Conservation (phyloP, 2,329 filamentous ascomycete species). For the Pseudogymnoascus sp. region DNA sequence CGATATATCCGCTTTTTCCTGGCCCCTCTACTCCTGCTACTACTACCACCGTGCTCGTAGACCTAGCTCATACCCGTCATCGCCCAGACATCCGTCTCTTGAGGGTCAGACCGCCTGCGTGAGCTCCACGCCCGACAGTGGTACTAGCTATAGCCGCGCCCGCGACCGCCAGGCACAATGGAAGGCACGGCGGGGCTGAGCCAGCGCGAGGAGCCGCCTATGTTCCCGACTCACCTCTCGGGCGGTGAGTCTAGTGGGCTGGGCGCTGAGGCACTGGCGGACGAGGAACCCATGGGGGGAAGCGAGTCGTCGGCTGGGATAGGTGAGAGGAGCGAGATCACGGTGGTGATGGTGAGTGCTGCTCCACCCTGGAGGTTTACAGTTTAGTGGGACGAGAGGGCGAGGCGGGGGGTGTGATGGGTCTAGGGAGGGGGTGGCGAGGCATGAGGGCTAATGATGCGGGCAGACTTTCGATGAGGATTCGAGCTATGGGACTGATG, state of each 20-base stretch:
- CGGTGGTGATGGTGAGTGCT: neutral
- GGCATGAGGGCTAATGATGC: neutral
- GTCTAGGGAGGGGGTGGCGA: neutral
- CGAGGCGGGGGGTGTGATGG: neutral
- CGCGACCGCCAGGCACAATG: neutral
- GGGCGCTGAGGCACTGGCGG: neutral
- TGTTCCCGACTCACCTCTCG: neutral
- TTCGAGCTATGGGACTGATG: conserved; percentile 1
- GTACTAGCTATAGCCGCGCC: neutral
- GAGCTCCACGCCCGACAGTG: neutral
- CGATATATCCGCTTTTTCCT: neutral
- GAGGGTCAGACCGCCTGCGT: neutral
- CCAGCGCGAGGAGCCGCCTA: neutral
- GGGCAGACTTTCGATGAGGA: neutral
- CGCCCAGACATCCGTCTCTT: neutral
- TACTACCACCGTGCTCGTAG: neutral
- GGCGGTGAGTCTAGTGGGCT: neutral
- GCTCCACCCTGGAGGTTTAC: neutral
- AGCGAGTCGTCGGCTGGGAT: neutral
- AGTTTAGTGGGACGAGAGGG: neutral
- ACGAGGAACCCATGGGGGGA: neutral
- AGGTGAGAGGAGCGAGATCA: neutral
- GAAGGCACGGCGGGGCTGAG: neutral
- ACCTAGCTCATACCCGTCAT: neutral
- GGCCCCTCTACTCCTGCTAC: neutral